Conservation (phyloP, 345 rosid genomes). For the Salix purpurea region DNA sequence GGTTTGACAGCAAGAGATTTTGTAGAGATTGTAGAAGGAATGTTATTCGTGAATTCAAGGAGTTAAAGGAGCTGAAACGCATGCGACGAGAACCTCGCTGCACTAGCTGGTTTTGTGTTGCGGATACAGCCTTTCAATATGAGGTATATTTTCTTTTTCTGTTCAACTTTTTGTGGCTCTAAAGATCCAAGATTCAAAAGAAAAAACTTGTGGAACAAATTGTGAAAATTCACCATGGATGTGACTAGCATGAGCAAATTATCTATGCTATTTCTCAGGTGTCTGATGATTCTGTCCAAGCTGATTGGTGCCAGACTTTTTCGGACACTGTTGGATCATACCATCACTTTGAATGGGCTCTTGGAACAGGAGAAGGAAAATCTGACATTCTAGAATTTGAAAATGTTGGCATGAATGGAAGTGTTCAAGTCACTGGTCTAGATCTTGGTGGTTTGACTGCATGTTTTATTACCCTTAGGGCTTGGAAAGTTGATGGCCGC, state of each 20-base stretch:
- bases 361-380: slow-evolving; percentile 87
- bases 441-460: slow-evolving; percentile 56
- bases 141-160: slow-evolving; percentile 47
- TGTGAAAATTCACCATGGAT: background rate
- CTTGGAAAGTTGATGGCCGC: slow-evolving; percentile 78
- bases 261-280: slow-evolving; percentile 52
- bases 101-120: slow-evolving; percentile 86
- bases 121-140: slow-evolving; percentile 78
- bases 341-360: slow-evolving; percentile 93
- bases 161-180: background rate
- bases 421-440: slow-evolving; percentile 62
- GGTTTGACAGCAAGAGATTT: slow-evolving; percentile 96
- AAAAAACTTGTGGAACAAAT: background rate
- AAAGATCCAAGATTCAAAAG: background rate
- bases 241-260: background rate
- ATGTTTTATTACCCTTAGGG: slow-evolving; percentile 82
- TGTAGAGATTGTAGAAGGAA: slow-evolving; percentile 95
- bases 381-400: slow-evolving; percentile 81
- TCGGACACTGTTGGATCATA: slow-evolving; percentile 64
- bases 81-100: slow-evolving; percentile 80
- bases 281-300: slow-evolving; percentile 62
- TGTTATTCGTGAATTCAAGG: slow-evolving; percentile 92
- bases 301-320: slow-evolving; percentile 81
- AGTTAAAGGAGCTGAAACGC: slow-evolving; percentile 89
- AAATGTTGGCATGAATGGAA: slow-evolving; percentile 65